phyloP scores from a whole-genome alignment of 2,329 filamentous ascomycete genomes.

The Neopestalotiopsis sp. region DNA sequence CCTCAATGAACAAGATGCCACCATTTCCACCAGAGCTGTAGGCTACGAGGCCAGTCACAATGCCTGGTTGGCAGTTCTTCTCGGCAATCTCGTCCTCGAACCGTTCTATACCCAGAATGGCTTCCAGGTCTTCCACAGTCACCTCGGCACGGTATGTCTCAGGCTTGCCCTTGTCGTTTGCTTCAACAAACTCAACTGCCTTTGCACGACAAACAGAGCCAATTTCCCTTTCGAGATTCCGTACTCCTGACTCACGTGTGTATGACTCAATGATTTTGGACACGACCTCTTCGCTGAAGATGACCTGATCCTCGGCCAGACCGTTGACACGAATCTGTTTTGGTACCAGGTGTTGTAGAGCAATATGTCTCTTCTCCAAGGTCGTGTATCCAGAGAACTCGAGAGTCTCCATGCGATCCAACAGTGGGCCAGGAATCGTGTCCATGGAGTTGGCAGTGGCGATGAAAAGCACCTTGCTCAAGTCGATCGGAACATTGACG shows the following conservation, averaged over 20 bases:
- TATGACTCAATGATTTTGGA: conserved; percentile 96
- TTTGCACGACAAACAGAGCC: conserved; percentile 93
- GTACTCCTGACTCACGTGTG: conserved; percentile 94
- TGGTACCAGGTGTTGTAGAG: conserved; percentile 88
- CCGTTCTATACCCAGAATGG: conserved; percentile 88
- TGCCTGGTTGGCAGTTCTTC: conserved; percentile 80
- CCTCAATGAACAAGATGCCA: conserved; percentile 97
- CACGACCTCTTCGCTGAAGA: conserved; percentile 81
- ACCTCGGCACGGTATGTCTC: conserved; percentile 76
- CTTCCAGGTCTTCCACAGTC: conserved; percentile 80
- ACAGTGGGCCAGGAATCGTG: conserved; percentile 89
- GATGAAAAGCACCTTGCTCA: conserved; percentile 97
- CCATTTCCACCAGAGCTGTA: conserved; percentile 93
- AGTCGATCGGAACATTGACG: conserved; percentile 90
- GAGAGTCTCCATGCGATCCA: conserved; percentile 98
- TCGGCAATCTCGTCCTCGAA: conserved; percentile 97
- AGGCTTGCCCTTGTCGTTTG: conserved; percentile 73
- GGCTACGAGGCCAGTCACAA: conserved; percentile 94
- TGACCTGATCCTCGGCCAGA: conserved; percentile 74
- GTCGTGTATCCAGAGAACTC: conserved; percentile 94
- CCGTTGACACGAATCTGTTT: conserved; percentile 95
- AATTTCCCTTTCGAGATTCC: conserved; percentile 94
- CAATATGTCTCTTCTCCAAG: conserved; percentile 95
- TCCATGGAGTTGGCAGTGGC: conserved; percentile 95
- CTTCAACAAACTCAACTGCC: conserved; percentile 92